Evolutionary conservation across 1,139 yeast genomes (phyloP).

Genomic region (Blastobotrys niveus): DNA sequence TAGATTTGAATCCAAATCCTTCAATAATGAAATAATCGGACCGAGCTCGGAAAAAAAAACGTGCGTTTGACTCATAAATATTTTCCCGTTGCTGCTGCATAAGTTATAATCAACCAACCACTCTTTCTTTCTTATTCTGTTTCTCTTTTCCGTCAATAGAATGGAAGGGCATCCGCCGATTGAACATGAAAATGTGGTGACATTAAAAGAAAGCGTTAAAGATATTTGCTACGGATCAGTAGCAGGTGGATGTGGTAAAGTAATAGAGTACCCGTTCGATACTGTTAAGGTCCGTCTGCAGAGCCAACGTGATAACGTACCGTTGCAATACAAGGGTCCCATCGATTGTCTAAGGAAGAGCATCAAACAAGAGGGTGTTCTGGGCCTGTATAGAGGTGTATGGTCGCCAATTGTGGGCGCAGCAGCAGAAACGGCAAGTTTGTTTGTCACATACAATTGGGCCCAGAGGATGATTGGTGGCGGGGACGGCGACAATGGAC

Average conservation of each 20-base stretch:
- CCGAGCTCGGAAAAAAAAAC: no score
- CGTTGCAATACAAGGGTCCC: conserved; percentile 46
- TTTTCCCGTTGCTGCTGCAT: no score
- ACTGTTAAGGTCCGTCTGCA: conserved; percentile 87
- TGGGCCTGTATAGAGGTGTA: conserved; percentile 59
- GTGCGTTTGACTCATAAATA: no score
- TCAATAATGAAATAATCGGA: no score
- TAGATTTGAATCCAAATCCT: no score
- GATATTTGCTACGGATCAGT: conserved; percentile 37
- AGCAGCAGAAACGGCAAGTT: conserved; percentile 72
- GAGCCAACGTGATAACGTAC: conserved; percentile 50
- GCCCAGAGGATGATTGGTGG: conserved; percentile 36
- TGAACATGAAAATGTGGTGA: background rate
- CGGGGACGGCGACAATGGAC: background rate
- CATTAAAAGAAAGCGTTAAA: conserved; percentile 1
- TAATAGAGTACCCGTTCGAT: conserved; percentile 88
- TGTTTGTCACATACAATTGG: conserved; percentile 57
- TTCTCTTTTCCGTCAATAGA: no score
- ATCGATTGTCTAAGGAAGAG: conserved; percentile 57
- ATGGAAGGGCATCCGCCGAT: background rate
- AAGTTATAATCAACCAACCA: no score
- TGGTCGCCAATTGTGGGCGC: conserved; percentile 84
- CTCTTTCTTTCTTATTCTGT: no score
- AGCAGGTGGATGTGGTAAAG: conserved; percentile 79
- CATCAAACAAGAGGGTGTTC: conserved; percentile 57